phyloP scores from a whole-genome alignment of 2,329 filamentous ascomycete species.

The Clonostachys rosea region DNA sequence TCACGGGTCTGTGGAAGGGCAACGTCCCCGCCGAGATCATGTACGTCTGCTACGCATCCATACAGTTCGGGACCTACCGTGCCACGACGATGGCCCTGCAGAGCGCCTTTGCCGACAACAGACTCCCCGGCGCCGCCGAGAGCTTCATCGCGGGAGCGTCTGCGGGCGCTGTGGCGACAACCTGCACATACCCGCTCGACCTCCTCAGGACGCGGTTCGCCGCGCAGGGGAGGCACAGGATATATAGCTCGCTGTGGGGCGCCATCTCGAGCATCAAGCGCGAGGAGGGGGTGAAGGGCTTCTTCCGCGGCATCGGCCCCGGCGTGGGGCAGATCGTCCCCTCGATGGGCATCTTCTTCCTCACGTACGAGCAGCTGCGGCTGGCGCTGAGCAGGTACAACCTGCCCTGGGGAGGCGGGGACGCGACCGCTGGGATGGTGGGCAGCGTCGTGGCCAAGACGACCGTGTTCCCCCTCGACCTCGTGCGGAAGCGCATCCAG shows the following conservation, averaged over 20 bases:
- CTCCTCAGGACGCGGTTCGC: slow-evolving; percentile 91
- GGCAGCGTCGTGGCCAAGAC: slow-evolving; percentile 84
- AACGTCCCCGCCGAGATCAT: slow-evolving; percentile 93
- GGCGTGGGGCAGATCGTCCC: slow-evolving; percentile 85
- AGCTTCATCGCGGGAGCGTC: slow-evolving; percentile 80
- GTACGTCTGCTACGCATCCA: slow-evolving; percentile 85
- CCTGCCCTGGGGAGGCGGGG: slow-evolving; percentile 69
- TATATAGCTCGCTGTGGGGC: slow-evolving; percentile 69
- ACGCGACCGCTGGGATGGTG: slow-evolving; percentile 76
- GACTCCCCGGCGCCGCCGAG: slow-evolving; percentile 62
- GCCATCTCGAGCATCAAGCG: slow-evolving; percentile 69
- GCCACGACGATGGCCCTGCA: slow-evolving; percentile 65
- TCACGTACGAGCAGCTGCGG: slow-evolving; percentile 75
- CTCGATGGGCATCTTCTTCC: slow-evolving; percentile 97
- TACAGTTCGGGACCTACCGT: slow-evolving; percentile 89
- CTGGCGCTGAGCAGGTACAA: slow-evolving; percentile 48
- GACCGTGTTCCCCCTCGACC: slow-evolving; percentile 85
- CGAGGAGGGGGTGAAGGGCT: slow-evolving; percentile 73
- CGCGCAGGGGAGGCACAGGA: slow-evolving; percentile 75
- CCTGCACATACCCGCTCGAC: slow-evolving; percentile 86
- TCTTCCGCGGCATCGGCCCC: slow-evolving; percentile 82
- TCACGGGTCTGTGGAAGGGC: slow-evolving; percentile 92
- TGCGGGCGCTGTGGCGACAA: slow-evolving; percentile 79
- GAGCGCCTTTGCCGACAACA: slow-evolving; percentile 30
- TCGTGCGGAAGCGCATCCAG: slow-evolving; percentile 88